Evolutionary conservation across 2,329 filamentous ascomycete genomes (phyloP).

Genomic region (Orbilia javanica): DNA sequence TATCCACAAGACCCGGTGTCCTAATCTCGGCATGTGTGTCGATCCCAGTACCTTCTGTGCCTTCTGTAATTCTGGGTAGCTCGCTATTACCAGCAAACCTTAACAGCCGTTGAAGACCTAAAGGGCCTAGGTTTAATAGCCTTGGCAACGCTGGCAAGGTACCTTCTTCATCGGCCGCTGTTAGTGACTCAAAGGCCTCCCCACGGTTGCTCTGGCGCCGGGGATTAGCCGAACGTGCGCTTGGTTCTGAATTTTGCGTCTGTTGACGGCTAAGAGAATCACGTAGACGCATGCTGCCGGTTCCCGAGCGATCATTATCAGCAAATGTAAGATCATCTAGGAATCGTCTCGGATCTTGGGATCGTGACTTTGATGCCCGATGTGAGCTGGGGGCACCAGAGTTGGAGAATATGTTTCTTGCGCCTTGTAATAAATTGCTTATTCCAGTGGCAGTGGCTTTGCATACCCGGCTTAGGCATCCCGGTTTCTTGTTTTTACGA

Average conservation of each 20-base stretch:
- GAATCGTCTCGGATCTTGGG: neutral
- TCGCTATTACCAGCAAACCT: neutral
- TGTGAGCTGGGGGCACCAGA: no score
- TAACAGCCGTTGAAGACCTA: neutral
- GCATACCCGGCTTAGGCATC: neutral
- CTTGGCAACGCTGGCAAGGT: neutral
- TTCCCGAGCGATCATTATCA: neutral
- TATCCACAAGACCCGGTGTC: conserved; percentile 5
- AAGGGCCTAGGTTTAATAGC: conserved; percentile 17
- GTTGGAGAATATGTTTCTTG: neutral
- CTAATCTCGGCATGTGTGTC: conserved; percentile 17
- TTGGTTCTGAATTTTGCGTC: conserved; percentile 8
- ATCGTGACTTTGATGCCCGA: neutral
- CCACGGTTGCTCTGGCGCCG: conserved; percentile 1
- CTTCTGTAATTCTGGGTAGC: conserved; percentile 25
- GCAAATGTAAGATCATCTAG: conserved; percentile 20
- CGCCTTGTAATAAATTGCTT: neutral
- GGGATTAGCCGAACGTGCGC: neutral
- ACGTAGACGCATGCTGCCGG: neutral
- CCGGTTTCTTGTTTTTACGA: neutral
- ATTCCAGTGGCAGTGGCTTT: neutral
- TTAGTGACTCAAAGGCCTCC: neutral
- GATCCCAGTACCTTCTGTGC: neutral
- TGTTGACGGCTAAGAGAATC: neutral
- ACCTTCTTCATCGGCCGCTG: neutral